Evolutionary conservation across 2,329 filamentous ascomycete genomes (phyloP).

Genomic region (Xylariaceae sp.): DNA sequence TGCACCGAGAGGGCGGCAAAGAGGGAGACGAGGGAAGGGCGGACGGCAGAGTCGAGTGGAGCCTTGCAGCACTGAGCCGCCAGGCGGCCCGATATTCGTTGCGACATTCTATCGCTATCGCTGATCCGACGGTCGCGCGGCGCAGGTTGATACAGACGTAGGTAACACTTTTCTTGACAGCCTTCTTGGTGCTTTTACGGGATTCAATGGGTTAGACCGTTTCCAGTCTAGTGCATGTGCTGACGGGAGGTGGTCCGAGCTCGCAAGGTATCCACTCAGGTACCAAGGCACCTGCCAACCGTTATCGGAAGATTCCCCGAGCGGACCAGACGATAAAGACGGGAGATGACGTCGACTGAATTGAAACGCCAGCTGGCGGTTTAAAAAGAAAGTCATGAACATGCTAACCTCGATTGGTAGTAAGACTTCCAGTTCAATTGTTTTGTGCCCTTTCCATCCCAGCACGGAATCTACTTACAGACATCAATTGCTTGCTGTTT

Average conservation of each 20-base stretch:
- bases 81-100: constrained; percentile 39
- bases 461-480: too few relatives aligned
- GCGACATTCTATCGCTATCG: constrained; percentile 38
- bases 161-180: neutral
- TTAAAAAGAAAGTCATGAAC: too few relatives aligned
- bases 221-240: constrained; percentile 1
- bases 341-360: too few relatives aligned
- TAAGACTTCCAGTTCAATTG: too few relatives aligned
- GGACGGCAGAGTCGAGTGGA: constrained; percentile 29
- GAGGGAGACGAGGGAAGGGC: constrained; percentile 40
- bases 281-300: neutral
- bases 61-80: constrained; percentile 30
- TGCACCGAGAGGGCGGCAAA: constrained; percentile 48
- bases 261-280: neutral
- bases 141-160: neutral
- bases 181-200: constrained; percentile 9
- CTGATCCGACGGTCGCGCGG: neutral
- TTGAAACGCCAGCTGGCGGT: too few relatives aligned
- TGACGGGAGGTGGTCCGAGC: constrained; percentile 2
- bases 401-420: too few relatives aligned
- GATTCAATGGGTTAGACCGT: neutral
- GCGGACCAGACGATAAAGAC: too few relatives aligned
- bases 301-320: too few relatives aligned
- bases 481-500: too few relatives aligned
- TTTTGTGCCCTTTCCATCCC: too few relatives aligned